phyloP scores from a whole-genome alignment of 1,139 yeast genomes.

The Meyerozyma carpophila region DNA sequence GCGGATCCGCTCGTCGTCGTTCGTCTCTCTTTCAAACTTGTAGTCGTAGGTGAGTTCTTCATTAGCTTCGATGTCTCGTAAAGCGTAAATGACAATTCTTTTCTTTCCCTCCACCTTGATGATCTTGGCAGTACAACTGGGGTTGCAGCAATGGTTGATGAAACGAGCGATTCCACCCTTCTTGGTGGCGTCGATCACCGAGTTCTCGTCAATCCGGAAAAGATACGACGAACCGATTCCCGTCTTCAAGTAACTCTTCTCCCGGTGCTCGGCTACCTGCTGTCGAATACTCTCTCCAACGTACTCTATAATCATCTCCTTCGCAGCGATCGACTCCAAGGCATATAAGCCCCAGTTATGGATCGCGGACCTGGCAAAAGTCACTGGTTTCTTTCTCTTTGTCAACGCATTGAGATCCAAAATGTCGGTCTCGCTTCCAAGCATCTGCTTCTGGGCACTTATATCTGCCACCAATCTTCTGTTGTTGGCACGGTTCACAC shows the following conservation, averaged over 20 bases:
- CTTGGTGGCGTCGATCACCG: conserved; percentile 95
- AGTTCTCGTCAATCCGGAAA: conserved; percentile 88
- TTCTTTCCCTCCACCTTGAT: conserved; percentile 92
- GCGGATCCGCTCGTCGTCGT: conserved; percentile 83
- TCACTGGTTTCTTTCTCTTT: conserved; percentile 88
- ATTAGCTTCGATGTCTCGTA: conserved; percentile 80
- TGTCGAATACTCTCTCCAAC: conserved; percentile 97
- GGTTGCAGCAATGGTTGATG: conserved; percentile 95
- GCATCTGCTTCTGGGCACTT: conserved; percentile 69
- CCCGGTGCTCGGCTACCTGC: conserved; percentile 92
- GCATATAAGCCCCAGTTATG: conserved; percentile 99
- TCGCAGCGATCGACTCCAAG: conserved; percentile 86
- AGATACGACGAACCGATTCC: conserved; percentile 95
- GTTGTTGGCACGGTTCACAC: conserved; percentile 84
- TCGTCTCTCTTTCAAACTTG: conserved; percentile 87
- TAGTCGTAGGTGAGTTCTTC: conserved; percentile 95
- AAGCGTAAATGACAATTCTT: conserved; percentile 91
- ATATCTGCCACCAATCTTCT: conserved; percentile 90
- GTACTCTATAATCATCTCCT: conserved; percentile 96
- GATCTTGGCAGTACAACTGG: conserved; percentile 95
- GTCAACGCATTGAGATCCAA: conserved; percentile 73
- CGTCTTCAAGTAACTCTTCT: conserved; percentile 74
- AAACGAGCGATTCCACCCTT: conserved; percentile 96
- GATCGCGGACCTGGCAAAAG: conserved; percentile 92
- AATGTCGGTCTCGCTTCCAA: conserved; percentile 79